A percentile compares a stretch with the other conserved stretches of the same genome.
Conservation (phyloP, 805 yeast species). For the Saccharomycopsis microspora region DNA sequence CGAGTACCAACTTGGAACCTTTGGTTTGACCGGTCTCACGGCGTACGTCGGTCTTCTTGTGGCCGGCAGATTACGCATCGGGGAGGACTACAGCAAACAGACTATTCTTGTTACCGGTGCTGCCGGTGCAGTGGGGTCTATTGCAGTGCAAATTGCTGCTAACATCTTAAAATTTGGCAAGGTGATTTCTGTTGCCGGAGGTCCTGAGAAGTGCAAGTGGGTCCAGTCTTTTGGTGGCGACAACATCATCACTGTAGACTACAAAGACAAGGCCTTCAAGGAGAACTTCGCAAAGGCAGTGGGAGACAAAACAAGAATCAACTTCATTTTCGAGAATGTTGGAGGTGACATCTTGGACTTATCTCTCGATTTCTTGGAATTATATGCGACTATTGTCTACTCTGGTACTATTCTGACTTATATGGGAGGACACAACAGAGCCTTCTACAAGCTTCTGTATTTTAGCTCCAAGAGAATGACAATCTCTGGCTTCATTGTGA, state of each 20-base stretch:
- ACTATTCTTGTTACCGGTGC: conserved; percentile 48
- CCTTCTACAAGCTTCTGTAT: conserved; percentile 29
- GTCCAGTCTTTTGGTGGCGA: conserved; percentile 42
- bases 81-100: conserved; percentile 24
- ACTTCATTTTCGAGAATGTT: conserved; percentile 49
- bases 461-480: conserved; percentile 40
- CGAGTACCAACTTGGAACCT: background rate
- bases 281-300: conserved; percentile 22
- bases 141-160: conserved; percentile 46
- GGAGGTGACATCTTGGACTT: conserved; percentile 45
- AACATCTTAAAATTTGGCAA: conserved; percentile 38
- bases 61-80: background rate
- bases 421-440: conserved; percentile 25
- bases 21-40: background rate
- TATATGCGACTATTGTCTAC: conserved; percentile 36
- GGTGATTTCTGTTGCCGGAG: conserved; percentile 55
- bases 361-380: conserved; percentile 26
- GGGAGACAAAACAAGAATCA: conserved; percentile 20
- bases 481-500: conserved; percentile 41
- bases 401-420: conserved; percentile 57
- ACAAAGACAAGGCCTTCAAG: conserved; percentile 30
- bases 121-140: conserved; percentile 64
- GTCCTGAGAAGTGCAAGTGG: conserved; percentile 39
- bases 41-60: background rate
- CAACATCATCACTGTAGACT: conserved; percentile 40